Evolutionary conservation across 1,139 yeast species (phyloP), one percentile per base, ranked within the genome.

Genomic region (Yamadazyma epiphylla): DNA sequence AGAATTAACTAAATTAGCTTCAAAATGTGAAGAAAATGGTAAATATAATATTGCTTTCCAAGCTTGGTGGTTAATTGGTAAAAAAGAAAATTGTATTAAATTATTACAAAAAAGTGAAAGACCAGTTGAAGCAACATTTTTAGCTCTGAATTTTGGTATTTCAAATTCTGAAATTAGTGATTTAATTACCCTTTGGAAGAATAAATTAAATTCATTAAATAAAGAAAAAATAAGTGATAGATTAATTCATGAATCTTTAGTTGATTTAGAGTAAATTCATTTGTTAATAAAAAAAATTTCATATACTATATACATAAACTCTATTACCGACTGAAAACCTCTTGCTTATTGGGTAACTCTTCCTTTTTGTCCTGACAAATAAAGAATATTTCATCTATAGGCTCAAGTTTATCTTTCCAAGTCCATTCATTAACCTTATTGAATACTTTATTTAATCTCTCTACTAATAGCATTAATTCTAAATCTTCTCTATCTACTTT

Each of bases 31-130:
- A 46, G 60, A 59, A 13, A 70, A 66, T 27, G 96, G 96, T 29
- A 82, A 82, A 55, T 86, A 80, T 58, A 91, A 91, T 54, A 70
- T 91, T 40, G 96, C 98, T 24, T 91, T 89, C 69, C 88, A 85
- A 55, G 83, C 96, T 14, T 78, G 80, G 58, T 91, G 97, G 97
- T 68, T 79, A 34, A 74, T 81, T 26, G 94, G 94, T 27, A 84
- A 87, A 49, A 67, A 77, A 26, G 61, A 65, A 15, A 69, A 70
- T 28, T 83, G 94, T 46, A 68, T 81, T 35, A 75, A 77, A 22
- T 65, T 94, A 43, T 71, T 91, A 47, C 66, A 74, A 33, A 70
- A 74, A 51, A 75, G 88, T 37, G 86, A 77, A 30, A 76, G 95
- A 53, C 70, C 66, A 39, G 70, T 95, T 3, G 98, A 91, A 58